phyloP scores from a whole-genome alignment of 2,329 filamentous ascomycete genomes.

The Fusarium lateritium region DNA sequence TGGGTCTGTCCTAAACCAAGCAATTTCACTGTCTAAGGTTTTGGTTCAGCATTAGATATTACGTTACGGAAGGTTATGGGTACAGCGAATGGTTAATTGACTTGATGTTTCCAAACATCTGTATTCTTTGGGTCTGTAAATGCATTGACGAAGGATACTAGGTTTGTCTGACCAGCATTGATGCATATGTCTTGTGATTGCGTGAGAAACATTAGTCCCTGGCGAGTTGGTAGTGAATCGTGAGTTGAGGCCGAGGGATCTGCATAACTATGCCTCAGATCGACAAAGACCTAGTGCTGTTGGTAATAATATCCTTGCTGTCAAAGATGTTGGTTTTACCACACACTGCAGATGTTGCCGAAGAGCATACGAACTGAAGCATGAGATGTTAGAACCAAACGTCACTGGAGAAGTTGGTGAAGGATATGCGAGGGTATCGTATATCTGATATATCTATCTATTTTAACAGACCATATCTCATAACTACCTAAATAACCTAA shows the following conservation, averaged over 20 bases:
- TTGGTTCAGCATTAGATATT: conserved; percentile 36
- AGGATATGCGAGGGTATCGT: conserved; percentile 5
- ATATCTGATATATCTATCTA: conserved; percentile 22
- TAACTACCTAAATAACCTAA: conserved; percentile 1
- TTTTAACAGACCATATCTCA: conserved; percentile 5
- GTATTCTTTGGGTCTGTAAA: background rate
- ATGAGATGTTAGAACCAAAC: background rate
- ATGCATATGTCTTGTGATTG: background rate
- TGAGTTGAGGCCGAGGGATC: conserved; percentile 1
- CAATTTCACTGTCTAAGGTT: conserved; percentile 3
- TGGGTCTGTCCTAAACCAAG: conserved; percentile 21
- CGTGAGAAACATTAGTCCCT: background rate
- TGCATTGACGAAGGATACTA: background rate
- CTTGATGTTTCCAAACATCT: background rate
- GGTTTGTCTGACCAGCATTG: background rate
- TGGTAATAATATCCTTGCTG: background rate
- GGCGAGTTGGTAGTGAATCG: background rate
- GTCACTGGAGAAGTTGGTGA: background rate
- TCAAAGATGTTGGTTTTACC: background rate
- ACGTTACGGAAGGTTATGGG: background rate
- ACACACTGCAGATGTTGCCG: background rate
- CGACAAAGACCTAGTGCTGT: background rate
- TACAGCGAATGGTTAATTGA: conserved; percentile 2
- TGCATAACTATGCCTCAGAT: conserved; percentile 3
- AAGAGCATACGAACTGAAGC: background rate